phyloP scores from a whole-genome alignment of 495 filamentous ascomycete species.

The Hypoxylon trugodes region DNA sequence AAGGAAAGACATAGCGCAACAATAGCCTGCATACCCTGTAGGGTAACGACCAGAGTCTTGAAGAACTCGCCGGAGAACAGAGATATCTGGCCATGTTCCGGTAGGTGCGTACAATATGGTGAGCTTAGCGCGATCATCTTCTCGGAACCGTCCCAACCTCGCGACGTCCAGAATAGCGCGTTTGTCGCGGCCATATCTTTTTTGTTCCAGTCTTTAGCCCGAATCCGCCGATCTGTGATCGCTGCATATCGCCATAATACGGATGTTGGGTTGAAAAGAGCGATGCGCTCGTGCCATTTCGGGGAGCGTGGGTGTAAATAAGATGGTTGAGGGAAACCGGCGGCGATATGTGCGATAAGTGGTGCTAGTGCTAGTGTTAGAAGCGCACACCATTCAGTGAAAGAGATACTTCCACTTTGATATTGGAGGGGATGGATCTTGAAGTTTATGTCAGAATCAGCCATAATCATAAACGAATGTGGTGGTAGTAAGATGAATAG shows the following conservation, averaged over 20 bases:
- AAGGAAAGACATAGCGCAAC: constrained; percentile 1
- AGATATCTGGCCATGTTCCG: constrained; percentile 6
- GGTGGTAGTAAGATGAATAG: too few species aligned
- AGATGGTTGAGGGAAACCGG: constrained; percentile 30
- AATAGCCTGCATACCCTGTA: constrained; percentile 22
- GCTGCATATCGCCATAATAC: constrained; percentile 49
- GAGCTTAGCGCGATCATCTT: constrained; percentile 36
- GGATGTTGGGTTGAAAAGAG: constrained; percentile 45
- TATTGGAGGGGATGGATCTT: constrained; percentile 3
- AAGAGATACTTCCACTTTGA: constrained; percentile 18
- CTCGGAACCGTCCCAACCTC: constrained; percentile 47
- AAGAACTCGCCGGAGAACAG: constrained; percentile 24
- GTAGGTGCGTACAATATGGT: constrained; percentile 20
- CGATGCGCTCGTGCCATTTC: constrained; percentile 18
- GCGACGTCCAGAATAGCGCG: constrained; percentile 43
- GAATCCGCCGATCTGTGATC: constrained; percentile 43
- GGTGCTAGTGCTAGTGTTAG: constrained; percentile 45
- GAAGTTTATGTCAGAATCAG: neutral
- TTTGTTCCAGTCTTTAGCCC: constrained; percentile 36
- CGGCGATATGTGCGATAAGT: constrained; percentile 40
- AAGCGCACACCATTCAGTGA: constrained; percentile 42
- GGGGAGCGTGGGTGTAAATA: constrained; percentile 15
- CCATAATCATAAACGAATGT: too few species aligned
- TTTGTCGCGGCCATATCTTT: constrained; percentile 41
- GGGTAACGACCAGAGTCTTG: constrained; percentile 31